Conservation (phyloP, 768 basidiomycete genomes). For the Hericium coralloides region DNA sequence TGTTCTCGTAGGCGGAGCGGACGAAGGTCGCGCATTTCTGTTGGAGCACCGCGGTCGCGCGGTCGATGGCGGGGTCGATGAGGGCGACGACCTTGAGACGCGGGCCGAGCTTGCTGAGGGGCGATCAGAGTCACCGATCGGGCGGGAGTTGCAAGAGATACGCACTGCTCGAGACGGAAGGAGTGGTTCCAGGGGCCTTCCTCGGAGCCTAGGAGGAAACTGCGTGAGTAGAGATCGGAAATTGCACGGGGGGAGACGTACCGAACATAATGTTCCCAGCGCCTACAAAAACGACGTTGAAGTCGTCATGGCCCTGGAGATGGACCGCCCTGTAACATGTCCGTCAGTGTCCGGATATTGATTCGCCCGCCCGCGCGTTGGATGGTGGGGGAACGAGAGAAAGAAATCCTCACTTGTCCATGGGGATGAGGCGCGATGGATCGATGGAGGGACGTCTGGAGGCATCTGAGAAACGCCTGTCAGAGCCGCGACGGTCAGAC, state of each 20-base stretch:
- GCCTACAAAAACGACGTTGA: constrained; percentile 93
- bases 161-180: constrained; percentile 83
- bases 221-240: neutral
- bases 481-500: constrained; percentile 30
- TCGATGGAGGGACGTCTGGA: constrained; percentile 71
- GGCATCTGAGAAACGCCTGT: constrained; percentile 35
- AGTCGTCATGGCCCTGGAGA: constrained; percentile 60
- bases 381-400: neutral
- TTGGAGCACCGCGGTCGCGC: constrained; percentile 70
- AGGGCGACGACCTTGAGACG: constrained; percentile 94
- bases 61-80: constrained; percentile 83
- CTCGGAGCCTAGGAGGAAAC: constrained; percentile 48
- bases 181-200: constrained; percentile 94
- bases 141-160: constrained; percentile 6
- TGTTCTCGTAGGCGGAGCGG: constrained; percentile 85
- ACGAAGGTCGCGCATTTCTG: constrained; percentile 93
- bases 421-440: constrained; percentile 64
- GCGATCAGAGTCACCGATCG: neutral
- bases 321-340: constrained; percentile 28
- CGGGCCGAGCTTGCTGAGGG: constrained; percentile 77
- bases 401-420: constrained; percentile 57
- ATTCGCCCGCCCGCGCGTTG: constrained; percentile 2
- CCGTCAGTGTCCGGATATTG: neutral
- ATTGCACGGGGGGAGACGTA: constrained; percentile 18
- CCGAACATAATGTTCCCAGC: constrained; percentile 99